phyloP scores from a whole-genome alignment of 2,329 filamentous ascomycete species.

The Phoma sp. region DNA sequence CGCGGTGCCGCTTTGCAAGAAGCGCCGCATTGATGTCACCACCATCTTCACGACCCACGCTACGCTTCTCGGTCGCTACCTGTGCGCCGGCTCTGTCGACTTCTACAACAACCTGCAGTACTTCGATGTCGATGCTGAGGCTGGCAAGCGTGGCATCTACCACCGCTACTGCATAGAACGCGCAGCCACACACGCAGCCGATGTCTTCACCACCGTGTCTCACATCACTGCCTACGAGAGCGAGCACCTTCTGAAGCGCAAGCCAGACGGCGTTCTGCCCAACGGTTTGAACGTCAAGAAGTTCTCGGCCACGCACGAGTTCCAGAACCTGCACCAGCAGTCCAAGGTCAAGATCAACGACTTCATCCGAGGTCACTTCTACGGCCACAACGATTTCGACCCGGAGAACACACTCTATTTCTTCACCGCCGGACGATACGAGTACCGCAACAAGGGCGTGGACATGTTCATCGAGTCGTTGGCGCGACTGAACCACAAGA shows the following conservation, averaged over 20 bases:
- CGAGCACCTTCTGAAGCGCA: conserved; percentile 95
- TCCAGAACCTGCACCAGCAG: conserved; percentile 96
- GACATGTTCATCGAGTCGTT: conserved; percentile 99
- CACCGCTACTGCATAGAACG: conserved; percentile 98
- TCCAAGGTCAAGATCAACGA: conserved; percentile 98
- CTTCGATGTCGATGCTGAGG: conserved; percentile 96
- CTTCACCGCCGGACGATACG: conserved; percentile 96
- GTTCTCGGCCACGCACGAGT: conserved; percentile 97
- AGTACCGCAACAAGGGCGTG: conserved; percentile 97
- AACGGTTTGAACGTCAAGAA: conserved; percentile 99
- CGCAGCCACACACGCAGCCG: conserved; percentile 85
- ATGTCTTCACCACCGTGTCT: conserved; percentile 98
- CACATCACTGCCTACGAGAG: conserved; percentile 99
- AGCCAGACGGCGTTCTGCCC: conserved; percentile 93
- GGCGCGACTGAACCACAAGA: conserved; percentile 89
- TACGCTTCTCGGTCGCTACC: conserved; percentile 91
- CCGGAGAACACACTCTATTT: conserved; percentile 96
- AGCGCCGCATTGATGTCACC: conserved; percentile 91
- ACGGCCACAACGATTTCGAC: conserved; percentile 97
- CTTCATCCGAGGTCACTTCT: conserved; percentile 97
- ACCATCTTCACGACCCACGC: conserved; percentile 99
- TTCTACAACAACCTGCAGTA: conserved; percentile 99
- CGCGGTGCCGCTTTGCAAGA: conserved; percentile 88
- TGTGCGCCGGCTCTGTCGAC: conserved; percentile 95
- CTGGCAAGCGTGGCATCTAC: conserved; percentile 97